phyloP scores from a whole-genome alignment of 2,329 filamentous ascomycete species.

The Diaporthe destruens region DNA sequence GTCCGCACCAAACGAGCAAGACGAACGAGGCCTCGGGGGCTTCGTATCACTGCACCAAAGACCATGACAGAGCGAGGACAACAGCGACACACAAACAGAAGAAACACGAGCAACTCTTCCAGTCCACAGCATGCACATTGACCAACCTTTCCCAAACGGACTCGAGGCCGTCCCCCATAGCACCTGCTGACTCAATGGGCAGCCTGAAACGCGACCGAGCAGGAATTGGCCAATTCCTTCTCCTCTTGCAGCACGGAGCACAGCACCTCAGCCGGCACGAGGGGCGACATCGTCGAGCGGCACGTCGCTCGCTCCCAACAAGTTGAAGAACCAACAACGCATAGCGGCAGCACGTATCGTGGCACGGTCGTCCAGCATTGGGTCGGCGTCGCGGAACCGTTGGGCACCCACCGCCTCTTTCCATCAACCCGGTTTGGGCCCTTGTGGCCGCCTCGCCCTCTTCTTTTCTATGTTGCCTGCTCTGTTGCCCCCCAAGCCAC shows the following conservation, averaged over 20 bases:
- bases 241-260: slow-evolving; percentile 6
- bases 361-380: slow-evolving; percentile 22
- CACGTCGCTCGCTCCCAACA: not conserved
- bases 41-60: slow-evolving; percentile 11
- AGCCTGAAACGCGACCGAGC: not conserved
- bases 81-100: slow-evolving; percentile 1
- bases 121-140: not conserved
- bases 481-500: not conserved
- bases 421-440: not conserved
- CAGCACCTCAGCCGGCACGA: slow-evolving; percentile 18
- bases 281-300: not conserved
- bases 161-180: slow-evolving; percentile 11
- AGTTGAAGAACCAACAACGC: not conserved
- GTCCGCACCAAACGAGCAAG: not conserved
- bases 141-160: not conserved
- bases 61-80: not conserved
- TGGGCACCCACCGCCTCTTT: slow-evolving; percentile 22
- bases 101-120: slow-evolving; percentile 15
- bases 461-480: not conserved
- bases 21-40: not conserved
- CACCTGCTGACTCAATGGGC: not conserved
- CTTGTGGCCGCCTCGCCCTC: not conserved
- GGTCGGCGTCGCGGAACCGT: slow-evolving; percentile 26
- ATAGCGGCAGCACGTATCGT: not conserved
- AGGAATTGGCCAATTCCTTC: slow-evolving; percentile 21